Base-by-base conservation (phyloP, 345 rosid species). In the Salix purpurea region DNA sequence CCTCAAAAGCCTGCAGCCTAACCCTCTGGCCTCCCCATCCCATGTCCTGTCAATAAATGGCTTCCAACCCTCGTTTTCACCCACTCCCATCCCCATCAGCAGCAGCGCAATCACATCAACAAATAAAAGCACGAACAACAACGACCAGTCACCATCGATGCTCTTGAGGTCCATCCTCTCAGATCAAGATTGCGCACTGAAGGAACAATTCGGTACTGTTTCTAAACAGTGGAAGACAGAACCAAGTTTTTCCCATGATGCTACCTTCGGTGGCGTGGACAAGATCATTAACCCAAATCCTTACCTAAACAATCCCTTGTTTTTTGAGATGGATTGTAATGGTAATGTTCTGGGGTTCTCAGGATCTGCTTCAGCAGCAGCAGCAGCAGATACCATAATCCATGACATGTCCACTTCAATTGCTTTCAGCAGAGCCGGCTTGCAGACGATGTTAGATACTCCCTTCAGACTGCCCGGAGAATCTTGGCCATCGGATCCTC, bases 201-300 rank as follows among this genome's bases (percentile, higher is more conserved):
- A 82, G 74, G 91, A 85, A 76, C 86, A 85, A 78, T 68, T 69
- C 73, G 4, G 73, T 77, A 64, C 84, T 72, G 82, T 8, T n/a
- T 56, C 78, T 40, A 87, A 82, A 28, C 90, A 88, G 76, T 87
- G 88, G 82, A 94, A 89, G 83, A 83, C 87, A 74, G 97, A 91
- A 72, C 79, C 78, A 4, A 85, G 66, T 79, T 83, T 82, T 87
- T 84, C 86, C 80, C 81, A 78, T 58, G 84, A 78, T 72, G 84
- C 74, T 37, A 80, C 72, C 82, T 68, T 85, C 56, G 70, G 71
- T 71, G 80, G 86, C 80, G 68, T 80, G 77, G 85, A 89, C 37
- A 88, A 78, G 82, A 77, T 58, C 62, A 10, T 77, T 71, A 79
- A 83, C 16, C 72, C 74, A 48, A 81, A 67, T 74, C 76, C 83